Conservation (phyloP, 805 yeast species). For the Starmerella powellii region DNA sequence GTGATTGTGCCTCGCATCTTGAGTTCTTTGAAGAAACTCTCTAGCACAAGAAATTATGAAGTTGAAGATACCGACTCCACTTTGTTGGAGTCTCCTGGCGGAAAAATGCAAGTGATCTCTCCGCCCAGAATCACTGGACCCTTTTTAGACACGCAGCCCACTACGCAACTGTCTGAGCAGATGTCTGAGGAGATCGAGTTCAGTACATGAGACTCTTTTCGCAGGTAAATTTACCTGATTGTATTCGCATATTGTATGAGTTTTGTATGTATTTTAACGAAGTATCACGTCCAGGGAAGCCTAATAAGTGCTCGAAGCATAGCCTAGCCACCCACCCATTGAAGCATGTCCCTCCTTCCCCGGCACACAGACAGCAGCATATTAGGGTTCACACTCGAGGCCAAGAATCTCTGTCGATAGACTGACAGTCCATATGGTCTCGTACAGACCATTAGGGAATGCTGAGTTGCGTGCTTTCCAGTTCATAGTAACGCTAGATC, state of each 20-base stretch:
- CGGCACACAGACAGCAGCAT: no score
- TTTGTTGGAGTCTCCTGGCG: background rate
- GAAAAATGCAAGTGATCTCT: background rate
- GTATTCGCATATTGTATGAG: background rate
- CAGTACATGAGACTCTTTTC: background rate
- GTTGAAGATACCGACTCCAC: background rate
- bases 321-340: no score
- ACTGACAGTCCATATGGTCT: conserved; percentile 28
- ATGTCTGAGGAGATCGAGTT: background rate
- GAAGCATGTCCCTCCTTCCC: no score
- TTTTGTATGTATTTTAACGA: no score
- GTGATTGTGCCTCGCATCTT: conserved; percentile 21
- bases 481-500: conserved; percentile 28
- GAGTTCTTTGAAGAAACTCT: conserved; percentile 4
- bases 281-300: no score
- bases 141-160: background rate
- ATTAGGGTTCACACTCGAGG: no score
- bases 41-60: no score
- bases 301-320: no score
- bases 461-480: conserved; percentile 21
- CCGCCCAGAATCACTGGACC: conserved; percentile 3
- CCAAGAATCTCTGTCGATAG: no score
- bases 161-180: background rate
- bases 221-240: background rate
- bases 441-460: conserved; percentile 25